phyloP scores from a whole-genome alignment of 2,329 filamentous ascomycete species.

The Aspergillus ustus region DNA sequence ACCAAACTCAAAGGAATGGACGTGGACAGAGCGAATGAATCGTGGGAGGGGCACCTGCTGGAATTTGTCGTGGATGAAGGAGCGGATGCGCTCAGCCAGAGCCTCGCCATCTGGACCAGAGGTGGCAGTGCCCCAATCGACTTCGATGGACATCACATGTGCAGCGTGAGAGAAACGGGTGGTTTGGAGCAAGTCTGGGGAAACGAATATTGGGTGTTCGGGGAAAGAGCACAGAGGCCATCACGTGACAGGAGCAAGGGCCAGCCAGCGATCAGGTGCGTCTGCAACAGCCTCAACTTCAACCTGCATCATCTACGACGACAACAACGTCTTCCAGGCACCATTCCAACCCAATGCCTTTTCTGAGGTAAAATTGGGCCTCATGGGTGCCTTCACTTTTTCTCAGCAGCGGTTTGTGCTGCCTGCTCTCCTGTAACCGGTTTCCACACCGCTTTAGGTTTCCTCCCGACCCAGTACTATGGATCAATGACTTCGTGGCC shows the following conservation, averaged over 20 bases:
- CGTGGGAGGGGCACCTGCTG: conserved; percentile 88
- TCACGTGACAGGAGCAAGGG: conserved; percentile 15
- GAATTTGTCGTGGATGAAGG: conserved; percentile 95
- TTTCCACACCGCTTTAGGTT: conserved; percentile 22
- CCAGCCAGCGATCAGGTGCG: conserved; percentile 1
- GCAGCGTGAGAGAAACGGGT: conserved; percentile 4
- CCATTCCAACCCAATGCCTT: neutral
- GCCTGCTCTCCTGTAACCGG: conserved; percentile 10
- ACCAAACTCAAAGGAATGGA: conserved; percentile 93
- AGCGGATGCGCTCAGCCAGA: conserved; percentile 83
- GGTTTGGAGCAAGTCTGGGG: neutral
- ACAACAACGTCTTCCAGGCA: conserved; percentile 3
- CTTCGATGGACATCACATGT: conserved; percentile 86
- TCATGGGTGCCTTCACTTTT: neutral
- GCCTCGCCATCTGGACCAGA: conserved; percentile 83
- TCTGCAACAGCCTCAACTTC: conserved; percentile 12
- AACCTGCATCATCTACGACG: conserved; percentile 10
- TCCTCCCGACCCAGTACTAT: conserved; percentile 21
- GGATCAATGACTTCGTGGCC: conserved; percentile 16
- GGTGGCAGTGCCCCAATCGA: conserved; percentile 94
- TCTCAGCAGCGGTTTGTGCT: conserved; percentile 1
- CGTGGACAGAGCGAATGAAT: conserved; percentile 95
- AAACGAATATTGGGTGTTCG: neutral
- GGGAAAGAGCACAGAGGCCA: neutral
- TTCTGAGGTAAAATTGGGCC: neutral